Conservation (phyloP, 257 asterid genomes). For the Capsicum chinense region DNA sequence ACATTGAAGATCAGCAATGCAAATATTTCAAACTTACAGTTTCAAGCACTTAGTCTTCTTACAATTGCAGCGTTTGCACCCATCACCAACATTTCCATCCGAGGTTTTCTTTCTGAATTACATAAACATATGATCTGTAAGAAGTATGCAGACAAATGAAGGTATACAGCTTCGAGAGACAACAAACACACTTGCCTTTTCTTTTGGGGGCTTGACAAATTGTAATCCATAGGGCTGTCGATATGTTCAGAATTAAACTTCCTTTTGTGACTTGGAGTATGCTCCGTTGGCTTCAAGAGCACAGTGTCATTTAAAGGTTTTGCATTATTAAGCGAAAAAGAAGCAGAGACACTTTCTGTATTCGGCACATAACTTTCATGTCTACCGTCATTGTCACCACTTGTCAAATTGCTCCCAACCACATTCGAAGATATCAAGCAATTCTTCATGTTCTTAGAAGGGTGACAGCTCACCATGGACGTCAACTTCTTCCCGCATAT, state of each 20-base stretch:
- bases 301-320: slow-evolving; percentile 43
- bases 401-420: slow-evolving; percentile 41
- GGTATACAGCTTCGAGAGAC: slow-evolving; percentile 7
- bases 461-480: slow-evolving; percentile 38
- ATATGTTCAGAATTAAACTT: slow-evolving; percentile 39
- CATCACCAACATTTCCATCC: slow-evolving; percentile 48
- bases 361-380: slow-evolving; percentile 37
- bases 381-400: slow-evolving; percentile 33
- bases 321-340: slow-evolving; percentile 36
- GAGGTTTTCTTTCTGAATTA: slow-evolving; percentile 56
- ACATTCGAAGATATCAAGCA: slow-evolving; percentile 40
- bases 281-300: slow-evolving; percentile 44
- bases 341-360: slow-evolving; percentile 36
- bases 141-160: slow-evolving; percentile 25
- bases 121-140: slow-evolving; percentile 21
- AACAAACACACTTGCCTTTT: slow-evolving; percentile 58
- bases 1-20: slow-evolving; percentile 27
- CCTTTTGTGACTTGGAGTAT: slow-evolving; percentile 45
- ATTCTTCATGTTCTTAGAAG: slow-evolving; percentile 36
- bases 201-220: slow-evolving; percentile 55
- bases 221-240: slow-evolving; percentile 40
- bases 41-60: slow-evolving; percentile 78
- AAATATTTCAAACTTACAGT: slow-evolving; percentile 58
- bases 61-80: slow-evolving; percentile 81
- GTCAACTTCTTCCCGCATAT: slow-evolving; percentile 47